Conservation (phyloP, 345 rosid species). For the Lepidium africanum region DNA sequence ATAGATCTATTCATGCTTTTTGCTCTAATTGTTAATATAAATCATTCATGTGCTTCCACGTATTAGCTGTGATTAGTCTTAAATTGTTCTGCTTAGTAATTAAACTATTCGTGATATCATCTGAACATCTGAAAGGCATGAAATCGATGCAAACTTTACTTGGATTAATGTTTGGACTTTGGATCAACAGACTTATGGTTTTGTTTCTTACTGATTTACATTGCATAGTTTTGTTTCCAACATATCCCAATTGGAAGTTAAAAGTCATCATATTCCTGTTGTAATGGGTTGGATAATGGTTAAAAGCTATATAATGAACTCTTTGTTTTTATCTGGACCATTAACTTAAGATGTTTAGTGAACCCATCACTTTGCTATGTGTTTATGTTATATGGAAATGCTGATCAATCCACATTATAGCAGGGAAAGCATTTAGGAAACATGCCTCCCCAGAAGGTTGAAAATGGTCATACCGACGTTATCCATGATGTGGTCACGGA, state of each 20-base stretch:
- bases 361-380: background rate
- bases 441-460: constrained; percentile 56
- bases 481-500: constrained; percentile 62
- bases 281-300: background rate
- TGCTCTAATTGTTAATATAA: background rate
- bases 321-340: background rate
- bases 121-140: background rate
- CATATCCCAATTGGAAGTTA: background rate
- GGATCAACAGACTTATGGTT: background rate
- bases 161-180: background rate
- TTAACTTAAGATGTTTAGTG: background rate
- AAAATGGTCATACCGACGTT: constrained; percentile 48
- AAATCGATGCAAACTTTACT: background rate
- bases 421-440: constrained; percentile 5
- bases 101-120: background rate
- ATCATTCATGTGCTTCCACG: background rate
- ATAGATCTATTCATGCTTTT: background rate
- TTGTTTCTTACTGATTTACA: background rate
- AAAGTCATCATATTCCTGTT: background rate
- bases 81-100: background rate
- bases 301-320: background rate
- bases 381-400: background rate
- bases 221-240: background rate
- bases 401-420: background rate
- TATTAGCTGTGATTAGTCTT: background rate